Percentiles rank a stretch among this genome's conserved stretches.
Evolutionary conservation across 164 flowering plant genomes (phyloP).

Genomic region (Taxillus chinensis): DNA sequence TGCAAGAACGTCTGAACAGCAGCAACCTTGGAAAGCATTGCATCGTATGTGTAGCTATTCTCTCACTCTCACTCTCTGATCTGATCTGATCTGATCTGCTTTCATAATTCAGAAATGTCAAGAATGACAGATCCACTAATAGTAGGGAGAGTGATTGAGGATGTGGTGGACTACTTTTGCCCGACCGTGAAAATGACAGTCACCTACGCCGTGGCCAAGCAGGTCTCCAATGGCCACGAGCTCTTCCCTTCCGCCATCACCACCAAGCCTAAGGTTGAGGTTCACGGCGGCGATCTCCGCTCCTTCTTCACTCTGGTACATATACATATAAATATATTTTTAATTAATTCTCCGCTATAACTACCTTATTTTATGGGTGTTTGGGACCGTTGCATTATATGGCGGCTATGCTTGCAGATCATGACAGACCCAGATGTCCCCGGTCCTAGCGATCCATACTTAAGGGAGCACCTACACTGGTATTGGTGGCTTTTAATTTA

Average conservation of each 20-base stretch:
- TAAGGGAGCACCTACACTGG: constrained; percentile 88
- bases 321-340: not conserved
- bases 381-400: not conserved
- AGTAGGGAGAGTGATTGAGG: constrained; percentile 50
- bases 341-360: too few species aligned
- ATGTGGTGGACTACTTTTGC: constrained; percentile 39
- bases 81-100: too few species aligned
- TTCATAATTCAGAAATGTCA: constrained; percentile 18
- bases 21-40: too few species aligned
- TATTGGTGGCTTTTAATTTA: constrained; percentile 12
- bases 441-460: constrained; percentile 85
- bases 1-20: too few species aligned
- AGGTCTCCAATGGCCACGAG: constrained; percentile 55
- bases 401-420: constrained; percentile 26
- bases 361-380: not conserved
- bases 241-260: constrained; percentile 41
- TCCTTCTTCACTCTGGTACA: constrained; percentile 58
- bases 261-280: constrained; percentile 44
- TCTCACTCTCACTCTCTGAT: too few species aligned
- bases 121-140: constrained; percentile 36
- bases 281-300: constrained; percentile 53
- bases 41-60: too few species aligned
- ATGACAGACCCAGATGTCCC: constrained; percentile 96
- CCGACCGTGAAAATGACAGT: constrained; percentile 37
- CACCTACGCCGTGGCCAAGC: constrained; percentile 33